Conservation (phyloP, 2,329 filamentous ascomycete species). For the Ophiostoma sp. region DNA sequence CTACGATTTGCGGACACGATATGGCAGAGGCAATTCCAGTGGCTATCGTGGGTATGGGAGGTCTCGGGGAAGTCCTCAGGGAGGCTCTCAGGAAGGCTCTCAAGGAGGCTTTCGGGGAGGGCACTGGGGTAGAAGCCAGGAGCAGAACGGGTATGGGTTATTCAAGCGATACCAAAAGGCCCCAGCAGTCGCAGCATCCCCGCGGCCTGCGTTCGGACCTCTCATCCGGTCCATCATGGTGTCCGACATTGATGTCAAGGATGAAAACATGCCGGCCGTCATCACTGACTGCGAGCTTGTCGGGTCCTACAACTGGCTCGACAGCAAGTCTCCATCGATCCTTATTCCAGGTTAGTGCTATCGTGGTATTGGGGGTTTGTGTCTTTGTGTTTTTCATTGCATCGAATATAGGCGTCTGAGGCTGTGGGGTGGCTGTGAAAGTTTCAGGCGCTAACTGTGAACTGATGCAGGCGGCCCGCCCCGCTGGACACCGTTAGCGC, state of each 20-base stretch:
- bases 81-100: neutral
- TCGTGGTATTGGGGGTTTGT: neutral
- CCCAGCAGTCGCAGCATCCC: neutral
- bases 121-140: neutral
- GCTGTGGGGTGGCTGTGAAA: neutral
- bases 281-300: constrained; percentile 30
- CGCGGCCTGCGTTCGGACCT: constrained; percentile 27
- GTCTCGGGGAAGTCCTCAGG: too few relatives aligned
- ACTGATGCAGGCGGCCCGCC: constrained; percentile 42
- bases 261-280: constrained; percentile 17
- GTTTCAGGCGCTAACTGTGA: neutral
- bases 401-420: neutral
- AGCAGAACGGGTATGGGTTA: too few relatives aligned
- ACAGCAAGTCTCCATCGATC: constrained; percentile 29
- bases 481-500: constrained; percentile 42
- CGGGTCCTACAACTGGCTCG: constrained; percentile 38
- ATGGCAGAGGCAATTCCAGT: neutral
- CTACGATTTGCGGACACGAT: too few relatives aligned
- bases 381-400: neutral
- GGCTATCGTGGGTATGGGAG: neutral
- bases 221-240: constrained; percentile 25
- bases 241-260: constrained; percentile 23
- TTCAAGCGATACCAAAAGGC: neutral
- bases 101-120: neutral
- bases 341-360: constrained; percentile 23